phyloP scores from a whole-genome alignment of 2,329 filamentous ascomycete genomes.

The Alternaria arbusti region DNA sequence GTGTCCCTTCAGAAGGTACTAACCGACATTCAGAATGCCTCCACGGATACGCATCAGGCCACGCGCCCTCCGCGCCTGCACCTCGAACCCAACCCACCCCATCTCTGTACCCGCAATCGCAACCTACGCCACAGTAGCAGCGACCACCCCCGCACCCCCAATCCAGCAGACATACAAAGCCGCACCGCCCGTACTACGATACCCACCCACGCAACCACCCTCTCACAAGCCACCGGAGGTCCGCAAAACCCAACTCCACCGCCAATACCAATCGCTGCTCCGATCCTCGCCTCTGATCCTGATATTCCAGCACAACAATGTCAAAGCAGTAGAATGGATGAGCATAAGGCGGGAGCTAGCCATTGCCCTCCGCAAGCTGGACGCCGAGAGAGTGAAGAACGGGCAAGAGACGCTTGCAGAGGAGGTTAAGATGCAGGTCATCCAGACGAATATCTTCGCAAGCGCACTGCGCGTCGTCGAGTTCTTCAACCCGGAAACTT shows the following conservation, averaged over 20 bases:
- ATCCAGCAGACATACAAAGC: conserved; percentile 57
- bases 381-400: conserved; percentile 72
- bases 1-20: not conserved
- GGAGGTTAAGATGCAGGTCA: conserved; percentile 76
- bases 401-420: conserved; percentile 59
- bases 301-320: conserved; percentile 82
- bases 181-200: conserved; percentile 56
- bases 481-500: conserved; percentile 64
- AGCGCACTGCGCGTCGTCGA: conserved; percentile 85
- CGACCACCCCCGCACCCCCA: conserved; percentile 60
- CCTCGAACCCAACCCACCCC: conserved; percentile 30
- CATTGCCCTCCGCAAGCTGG: conserved; percentile 66
- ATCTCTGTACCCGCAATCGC: conserved; percentile 41
- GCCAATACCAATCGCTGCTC: conserved; percentile 86
- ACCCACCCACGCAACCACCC: conserved; percentile 76
- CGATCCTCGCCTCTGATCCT: conserved; percentile 85
- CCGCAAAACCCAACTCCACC: conserved; percentile 86
- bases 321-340: conserved; percentile 76
- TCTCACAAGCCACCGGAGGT: conserved; percentile 85
- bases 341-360: conserved; percentile 73
- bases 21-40: conserved; percentile 38
- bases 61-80: conserved; percentile 37
- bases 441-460: conserved; percentile 88
- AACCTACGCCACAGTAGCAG: conserved; percentile 59
- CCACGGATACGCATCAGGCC: conserved; percentile 47